Conservation (phyloP, 768 basidiomycete genomes). For the Mycena floridula region DNA sequence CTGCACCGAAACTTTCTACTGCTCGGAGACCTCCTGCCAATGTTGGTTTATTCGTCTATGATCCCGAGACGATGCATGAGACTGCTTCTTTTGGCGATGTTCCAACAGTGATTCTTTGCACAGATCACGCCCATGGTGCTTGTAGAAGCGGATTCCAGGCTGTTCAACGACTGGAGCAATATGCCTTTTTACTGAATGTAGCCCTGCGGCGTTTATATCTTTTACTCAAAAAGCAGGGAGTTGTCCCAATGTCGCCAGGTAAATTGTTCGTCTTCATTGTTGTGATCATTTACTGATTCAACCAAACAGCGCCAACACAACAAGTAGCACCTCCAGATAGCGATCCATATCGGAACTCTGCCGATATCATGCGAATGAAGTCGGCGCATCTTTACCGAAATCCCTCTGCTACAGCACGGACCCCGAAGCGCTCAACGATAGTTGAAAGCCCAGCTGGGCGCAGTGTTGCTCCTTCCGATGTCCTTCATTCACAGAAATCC, state of each 20-base stretch:
- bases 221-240: slow-evolving; percentile 81
- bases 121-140: slow-evolving; percentile 62
- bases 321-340: slow-evolving; percentile 38
- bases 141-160: slow-evolving; percentile 80
- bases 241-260: slow-evolving; percentile 81
- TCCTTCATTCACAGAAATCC: slow-evolving; percentile 39
- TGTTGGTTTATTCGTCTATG: slow-evolving; percentile 73
- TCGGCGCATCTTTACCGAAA: slow-evolving; percentile 94
- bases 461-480: slow-evolving; percentile 70
- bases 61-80: slow-evolving; percentile 62
- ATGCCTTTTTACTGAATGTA: slow-evolving; percentile 94
- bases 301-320: slow-evolving; percentile 12
- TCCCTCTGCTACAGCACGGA: slow-evolving; percentile 83
- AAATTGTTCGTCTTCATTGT: slow-evolving; percentile 13
- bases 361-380: slow-evolving; percentile 92
- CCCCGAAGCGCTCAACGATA: slow-evolving; percentile 92
- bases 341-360: slow-evolving; percentile 81
- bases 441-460: slow-evolving; percentile 92
- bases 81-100: slow-evolving; percentile 66
- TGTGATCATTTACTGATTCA: slow-evolving; percentile 8
- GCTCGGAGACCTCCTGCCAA: slow-evolving; percentile 76
- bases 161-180: slow-evolving; percentile 94
- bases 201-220: slow-evolving; percentile 88
- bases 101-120: slow-evolving; percentile 71
- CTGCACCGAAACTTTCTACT: slow-evolving; percentile 13